Evolutionary conservation across 176 grass and related monocot species (phyloP), one percentile per base, ranked within the genome.

Genomic region (Musa itinerans): DNA sequence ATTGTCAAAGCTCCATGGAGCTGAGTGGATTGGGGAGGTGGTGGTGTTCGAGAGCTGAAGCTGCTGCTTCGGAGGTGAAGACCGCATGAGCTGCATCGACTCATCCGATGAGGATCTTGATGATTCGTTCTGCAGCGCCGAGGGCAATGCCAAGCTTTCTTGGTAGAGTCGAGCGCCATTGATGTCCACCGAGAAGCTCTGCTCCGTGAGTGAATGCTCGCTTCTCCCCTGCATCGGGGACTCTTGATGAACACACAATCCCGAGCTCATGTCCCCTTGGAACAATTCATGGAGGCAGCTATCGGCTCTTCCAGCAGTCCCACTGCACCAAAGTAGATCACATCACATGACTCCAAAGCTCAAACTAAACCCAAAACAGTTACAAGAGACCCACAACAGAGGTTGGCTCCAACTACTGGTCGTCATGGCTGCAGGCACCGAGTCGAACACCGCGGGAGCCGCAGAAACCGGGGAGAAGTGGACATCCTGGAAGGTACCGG

Each of bases 41-140:
- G 86, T 68, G 10, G 88, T 83, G 78, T 88, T 83, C 81, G 85
- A 81, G 74, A 86, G 88, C 71, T 86, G 83, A 22, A 85, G 80
- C 43, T 75, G 67, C 54, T 81, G 51, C 52, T 76, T 57, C 73
- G 54, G 8, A 19, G 48, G 27, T 11, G 16, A 12, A n/a, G 75
- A 49, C 71, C 54, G 82, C 54, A 24, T 24, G 49, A 73, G 49
- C 4, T 55, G 7, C 8, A 21, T 10, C 84, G 78, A 55, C 84
- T 79, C 8, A 76, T 72, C 53, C 10, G 3, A 11, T 9, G 52
- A 8, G 74, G 58, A 48, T 74, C 25, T 17, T 0, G 21, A 53
- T 2, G 71, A 73, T 20, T 82, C 26, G 78, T 71, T 50, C 74
- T 59, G 16, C 57, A 61, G 16, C 17, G 57, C 57, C 57, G 57